Conservation (phyloP, 345 rosid genomes). For the Orychophragmus violaceus region DNA sequence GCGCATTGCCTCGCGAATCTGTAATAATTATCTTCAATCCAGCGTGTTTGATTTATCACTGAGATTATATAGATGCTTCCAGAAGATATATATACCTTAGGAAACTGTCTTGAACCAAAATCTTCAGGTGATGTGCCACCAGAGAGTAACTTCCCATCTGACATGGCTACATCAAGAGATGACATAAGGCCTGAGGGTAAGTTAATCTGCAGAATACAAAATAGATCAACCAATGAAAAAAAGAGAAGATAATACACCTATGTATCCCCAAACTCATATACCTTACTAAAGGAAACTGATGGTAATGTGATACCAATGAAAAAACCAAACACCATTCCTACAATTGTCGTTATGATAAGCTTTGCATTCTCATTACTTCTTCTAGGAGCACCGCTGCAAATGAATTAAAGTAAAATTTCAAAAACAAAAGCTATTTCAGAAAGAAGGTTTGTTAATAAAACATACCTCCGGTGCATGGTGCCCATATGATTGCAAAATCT, state of each 20-base stretch:
- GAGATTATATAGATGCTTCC: background rate
- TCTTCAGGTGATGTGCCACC: constrained; percentile 37
- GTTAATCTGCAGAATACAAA: constrained; percentile 52
- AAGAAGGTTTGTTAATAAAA: background rate
- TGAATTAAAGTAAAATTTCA: background rate
- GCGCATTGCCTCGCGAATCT: background rate
- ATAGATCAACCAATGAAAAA: constrained; percentile 17
- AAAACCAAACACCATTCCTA: constrained; percentile 72
- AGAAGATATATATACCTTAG: constrained; percentile 37
- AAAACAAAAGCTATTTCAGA: background rate
- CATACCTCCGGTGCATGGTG: constrained; percentile 60
- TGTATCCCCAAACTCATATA: constrained; percentile 5
- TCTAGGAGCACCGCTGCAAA: constrained; percentile 52
- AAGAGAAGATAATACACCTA: background rate
- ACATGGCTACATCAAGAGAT: constrained; percentile 41
- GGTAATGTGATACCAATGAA: constrained; percentile 70
- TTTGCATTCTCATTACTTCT: constrained; percentile 52
- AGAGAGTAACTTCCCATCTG: constrained; percentile 29
- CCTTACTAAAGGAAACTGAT: constrained; percentile 58
- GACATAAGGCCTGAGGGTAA: constrained; percentile 47
- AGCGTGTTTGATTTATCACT: background rate
- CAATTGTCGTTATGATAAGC: constrained; percentile 44
- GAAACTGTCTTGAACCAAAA: constrained; percentile 30
- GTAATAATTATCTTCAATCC: background rate
- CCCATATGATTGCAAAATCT: constrained; percentile 38